phyloP scores from a whole-genome alignment of 2,329 filamentous ascomycete species.

The Hymenoscyphus occultus region DNA sequence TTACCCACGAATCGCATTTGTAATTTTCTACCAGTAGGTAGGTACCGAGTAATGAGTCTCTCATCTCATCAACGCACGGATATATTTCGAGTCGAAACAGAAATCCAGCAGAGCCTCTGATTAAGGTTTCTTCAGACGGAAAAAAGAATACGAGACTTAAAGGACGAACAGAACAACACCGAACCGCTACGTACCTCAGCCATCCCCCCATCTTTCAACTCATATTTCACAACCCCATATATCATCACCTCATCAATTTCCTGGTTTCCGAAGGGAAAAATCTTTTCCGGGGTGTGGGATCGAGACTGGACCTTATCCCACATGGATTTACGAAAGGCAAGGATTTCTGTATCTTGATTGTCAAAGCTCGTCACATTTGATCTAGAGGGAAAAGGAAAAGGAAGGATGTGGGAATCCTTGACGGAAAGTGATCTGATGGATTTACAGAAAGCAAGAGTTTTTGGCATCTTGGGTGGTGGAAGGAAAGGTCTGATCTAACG shows the following conservation, averaged over 20 bases:
- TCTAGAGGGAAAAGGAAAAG: too few relatives aligned
- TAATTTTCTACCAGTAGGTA: too few relatives aligned
- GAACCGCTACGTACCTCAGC: conserved; percentile 14
- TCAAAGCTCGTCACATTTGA: background rate
- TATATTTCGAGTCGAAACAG: background rate
- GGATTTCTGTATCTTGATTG: conserved; percentile 42
- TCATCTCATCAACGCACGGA: too few relatives aligned
- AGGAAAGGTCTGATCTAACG: too few relatives aligned
- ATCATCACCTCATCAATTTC: conserved; percentile 50
- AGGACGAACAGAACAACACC: conserved; percentile 12
- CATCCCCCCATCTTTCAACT: conserved; percentile 46
- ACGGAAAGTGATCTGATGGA: too few relatives aligned
- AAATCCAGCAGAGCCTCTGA: too few relatives aligned
- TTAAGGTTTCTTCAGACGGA: too few relatives aligned
- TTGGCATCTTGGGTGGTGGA: too few relatives aligned
- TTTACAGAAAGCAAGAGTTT: too few relatives aligned
- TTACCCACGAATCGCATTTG: background rate
- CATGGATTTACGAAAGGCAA: conserved; percentile 48
- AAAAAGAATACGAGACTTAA: background rate
- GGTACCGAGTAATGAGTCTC: too few relatives aligned
- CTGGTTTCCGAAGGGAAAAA: conserved; percentile 48
- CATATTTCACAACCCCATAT: conserved; percentile 51
- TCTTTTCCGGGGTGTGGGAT: conserved; percentile 44
- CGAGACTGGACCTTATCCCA: conserved; percentile 51
- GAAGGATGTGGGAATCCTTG: too few relatives aligned